phyloP scores from a whole-genome alignment of 371 early-diverging fungal genomes.

The Batrachochytrium dendrobatidis region DNA sequence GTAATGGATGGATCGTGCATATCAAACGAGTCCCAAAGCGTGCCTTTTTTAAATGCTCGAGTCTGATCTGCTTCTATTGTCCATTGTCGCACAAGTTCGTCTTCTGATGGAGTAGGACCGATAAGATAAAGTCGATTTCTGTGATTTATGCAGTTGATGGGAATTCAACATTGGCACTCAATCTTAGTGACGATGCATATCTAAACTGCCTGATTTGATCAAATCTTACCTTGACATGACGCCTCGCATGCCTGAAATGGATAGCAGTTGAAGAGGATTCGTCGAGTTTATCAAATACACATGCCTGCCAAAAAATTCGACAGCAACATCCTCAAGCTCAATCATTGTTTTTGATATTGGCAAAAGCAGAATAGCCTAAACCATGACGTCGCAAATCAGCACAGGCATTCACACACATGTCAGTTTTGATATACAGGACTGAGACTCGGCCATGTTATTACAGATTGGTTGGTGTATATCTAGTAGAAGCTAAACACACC shows the following conservation, averaged over 20 bases:
- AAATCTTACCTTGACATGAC: background rate
- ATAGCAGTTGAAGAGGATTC: background rate
- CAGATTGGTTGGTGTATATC: too few species aligned
- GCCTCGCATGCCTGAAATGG: background rate
- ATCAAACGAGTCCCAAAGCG: constrained; percentile 2
- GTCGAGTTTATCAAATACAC: background rate
- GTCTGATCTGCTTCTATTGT: background rate
- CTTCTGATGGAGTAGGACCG: background rate
- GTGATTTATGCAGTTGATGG: background rate
- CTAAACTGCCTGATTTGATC: too few species aligned
- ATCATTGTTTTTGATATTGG: constrained; percentile 1
- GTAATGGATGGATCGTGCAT: background rate
- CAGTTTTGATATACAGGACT: too few species aligned
- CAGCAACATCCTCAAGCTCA: background rate
- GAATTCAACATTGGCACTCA: too few species aligned
- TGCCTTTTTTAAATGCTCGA: background rate
- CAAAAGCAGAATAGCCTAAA: too few species aligned
- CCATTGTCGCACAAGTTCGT: background rate
- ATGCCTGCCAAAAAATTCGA: background rate
- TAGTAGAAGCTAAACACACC: too few species aligned
- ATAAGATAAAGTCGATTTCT: background rate
- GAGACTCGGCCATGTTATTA: too few species aligned
- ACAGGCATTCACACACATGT: too few species aligned
- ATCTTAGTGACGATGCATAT: too few species aligned
- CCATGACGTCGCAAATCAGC: too few species aligned